phyloP scores from a whole-genome alignment of 2,329 filamentous ascomycete genomes.

The Aureobasidium sp. region DNA sequence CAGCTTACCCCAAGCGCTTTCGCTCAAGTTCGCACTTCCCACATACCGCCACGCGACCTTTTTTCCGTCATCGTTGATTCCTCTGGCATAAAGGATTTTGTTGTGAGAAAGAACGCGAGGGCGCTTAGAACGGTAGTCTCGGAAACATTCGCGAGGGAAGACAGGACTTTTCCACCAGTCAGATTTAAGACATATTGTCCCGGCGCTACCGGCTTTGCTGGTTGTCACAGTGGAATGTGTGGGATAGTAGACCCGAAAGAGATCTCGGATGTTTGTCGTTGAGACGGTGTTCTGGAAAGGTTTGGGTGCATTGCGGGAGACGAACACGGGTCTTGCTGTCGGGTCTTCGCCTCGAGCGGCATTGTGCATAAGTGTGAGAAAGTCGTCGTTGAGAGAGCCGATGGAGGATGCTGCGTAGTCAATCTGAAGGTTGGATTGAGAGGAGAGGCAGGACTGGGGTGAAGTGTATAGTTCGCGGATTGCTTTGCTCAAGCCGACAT shows the following conservation, averaged over 20 bases:
- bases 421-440: slow-evolving; percentile 49
- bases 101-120: slow-evolving; percentile 74
- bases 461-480: slow-evolving; percentile 49
- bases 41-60: slow-evolving; percentile 68
- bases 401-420: slow-evolving; percentile 77
- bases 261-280: slow-evolving; percentile 33
- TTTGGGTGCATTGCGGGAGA: slow-evolving; percentile 11
- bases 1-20: slow-evolving; percentile 85
- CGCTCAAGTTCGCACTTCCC: slow-evolving; percentile 84
- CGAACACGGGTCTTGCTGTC: slow-evolving; percentile 5
- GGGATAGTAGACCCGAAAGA: slow-evolving; percentile 72
- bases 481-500: slow-evolving; percentile 62
- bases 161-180: slow-evolving; percentile 59
- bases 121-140: slow-evolving; percentile 66
- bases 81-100: slow-evolving; percentile 46
- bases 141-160: slow-evolving; percentile 65
- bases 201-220: slow-evolving; percentile 44
- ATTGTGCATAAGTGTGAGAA: slow-evolving; percentile 52
- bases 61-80: slow-evolving; percentile 34
- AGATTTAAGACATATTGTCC: slow-evolving; percentile 71
- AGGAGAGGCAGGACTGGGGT: slow-evolving; percentile 34
- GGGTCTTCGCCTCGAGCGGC: slow-evolving; percentile 44
- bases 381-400: slow-evolving; percentile 61
- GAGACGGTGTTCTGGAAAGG: slow-evolving; percentile 20
- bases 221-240: slow-evolving; percentile 50